Evolutionary conservation across 805 yeast genomes (phyloP).

Genomic region (Candida arabinofermentans): DNA sequence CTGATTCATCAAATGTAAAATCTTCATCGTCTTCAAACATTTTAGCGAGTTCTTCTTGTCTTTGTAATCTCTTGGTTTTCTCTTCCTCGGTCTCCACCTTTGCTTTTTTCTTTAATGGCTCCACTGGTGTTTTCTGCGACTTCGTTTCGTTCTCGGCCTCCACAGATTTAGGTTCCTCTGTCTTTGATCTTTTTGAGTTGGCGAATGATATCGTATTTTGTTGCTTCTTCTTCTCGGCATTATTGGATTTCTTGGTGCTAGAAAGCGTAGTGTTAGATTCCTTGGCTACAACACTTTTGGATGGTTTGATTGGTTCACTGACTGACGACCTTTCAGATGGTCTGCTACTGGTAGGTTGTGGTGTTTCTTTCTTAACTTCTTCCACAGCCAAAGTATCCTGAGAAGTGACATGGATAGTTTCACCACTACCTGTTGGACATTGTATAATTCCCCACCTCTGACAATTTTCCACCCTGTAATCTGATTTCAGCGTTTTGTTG

Average conservation of each 20-base stretch:
- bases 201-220: slow-evolving; percentile 2
- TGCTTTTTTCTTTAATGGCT: slow-evolving; percentile 16
- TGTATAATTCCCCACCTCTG: slow-evolving; percentile 23
- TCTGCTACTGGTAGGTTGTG: slow-evolving; percentile 4
- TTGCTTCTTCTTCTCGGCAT: neutral
- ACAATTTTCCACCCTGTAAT: slow-evolving; percentile 17
- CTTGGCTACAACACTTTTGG: too few relatives aligned
- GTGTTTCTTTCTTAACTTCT: neutral
- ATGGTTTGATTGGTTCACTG: slow-evolving; percentile 15
- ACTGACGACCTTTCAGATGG: slow-evolving; percentile 17
- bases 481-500: slow-evolving; percentile 8
- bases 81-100: slow-evolving; percentile 12
- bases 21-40: slow-evolving; percentile 25
- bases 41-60: slow-evolving; percentile 17
- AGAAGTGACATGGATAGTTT: too few relatives aligned
- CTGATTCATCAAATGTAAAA: slow-evolving; percentile 4
- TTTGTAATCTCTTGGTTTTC: slow-evolving; percentile 5
- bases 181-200: slow-evolving; percentile 7
- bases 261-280: neutral
- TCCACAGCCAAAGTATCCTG: too few relatives aligned
- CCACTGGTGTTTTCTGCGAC: too few relatives aligned
- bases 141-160: neutral
- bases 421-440: slow-evolving; percentile 15
- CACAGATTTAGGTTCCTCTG: slow-evolving; percentile 3
- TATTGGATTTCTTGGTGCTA: neutral